A percentile compares a stretch with the other conserved stretches of the same genome.
phyloP scores from a whole-genome alignment of 768 basidiomycete genomes.

The Tulasnella sp. region DNA sequence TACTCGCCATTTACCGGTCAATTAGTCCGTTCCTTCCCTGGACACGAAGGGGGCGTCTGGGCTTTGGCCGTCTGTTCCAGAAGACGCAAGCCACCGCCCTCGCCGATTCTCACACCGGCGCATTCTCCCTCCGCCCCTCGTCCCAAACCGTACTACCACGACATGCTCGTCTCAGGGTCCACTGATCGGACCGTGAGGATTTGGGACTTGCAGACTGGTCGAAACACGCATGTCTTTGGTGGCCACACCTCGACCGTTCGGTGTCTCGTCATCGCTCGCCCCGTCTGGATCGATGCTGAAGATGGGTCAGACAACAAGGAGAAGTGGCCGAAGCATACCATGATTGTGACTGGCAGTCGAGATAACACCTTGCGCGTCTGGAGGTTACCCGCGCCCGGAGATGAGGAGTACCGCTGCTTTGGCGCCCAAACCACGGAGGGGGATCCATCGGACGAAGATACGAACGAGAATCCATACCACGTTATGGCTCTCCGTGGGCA shows the following conservation, averaged over 20 bases:
- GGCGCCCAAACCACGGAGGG: conserved; percentile 56
- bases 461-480: conserved; percentile 85
- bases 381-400: conserved; percentile 67
- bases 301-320: conserved; percentile 69
- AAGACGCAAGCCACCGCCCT: conserved; percentile 48
- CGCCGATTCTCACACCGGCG: conserved; percentile 37
- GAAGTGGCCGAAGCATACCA: conserved; percentile 70
- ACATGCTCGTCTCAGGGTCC: conserved; percentile 77
- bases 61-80: conserved; percentile 49
- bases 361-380: conserved; percentile 70
- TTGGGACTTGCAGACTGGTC: conserved; percentile 80
- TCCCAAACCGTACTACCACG: conserved; percentile 32
- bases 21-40: conserved; percentile 60
- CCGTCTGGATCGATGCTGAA: conserved; percentile 80
- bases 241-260: conserved; percentile 97
- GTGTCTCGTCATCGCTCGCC: conserved; percentile 94
- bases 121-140: conserved; percentile 14
- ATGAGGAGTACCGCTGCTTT: conserved; percentile 74
- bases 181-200: conserved; percentile 93
- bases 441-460: conserved; percentile 60
- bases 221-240: conserved; percentile 90
- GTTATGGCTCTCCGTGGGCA: conserved; percentile 84
- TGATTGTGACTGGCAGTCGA: conserved; percentile 74
- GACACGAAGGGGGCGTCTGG: conserved; percentile 54
- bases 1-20: conserved; percentile 86